Base-by-base conservation (phyloP, 1,284 basidiomycete species). In the Lentinus polychrous region DNA sequence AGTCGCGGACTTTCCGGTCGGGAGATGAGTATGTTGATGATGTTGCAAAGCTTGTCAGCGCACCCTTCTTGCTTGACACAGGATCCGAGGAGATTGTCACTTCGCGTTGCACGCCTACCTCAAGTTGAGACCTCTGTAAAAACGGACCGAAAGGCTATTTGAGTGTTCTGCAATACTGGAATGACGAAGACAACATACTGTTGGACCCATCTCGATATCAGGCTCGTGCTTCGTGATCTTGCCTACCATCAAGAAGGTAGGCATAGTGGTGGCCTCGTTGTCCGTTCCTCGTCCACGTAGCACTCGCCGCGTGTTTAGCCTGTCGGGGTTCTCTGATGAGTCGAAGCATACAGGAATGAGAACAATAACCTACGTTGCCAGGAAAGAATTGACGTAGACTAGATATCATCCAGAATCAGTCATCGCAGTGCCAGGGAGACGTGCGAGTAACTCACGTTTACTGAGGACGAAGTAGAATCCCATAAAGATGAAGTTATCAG, bases 341-440 rank as follows among this genome's bases (percentile, higher is more conserved):
- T 5, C 40, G 15, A 22, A 27, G 27, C 27, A 27, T 27, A 27
- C 4, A 27, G 27, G 4, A 18, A 31, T 15, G 50, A 39, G 17
- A 54, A 27, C 6, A 4, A 10, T 43, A 2, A 58, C 78, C 49
- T 58, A 83, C 79, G 83, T 80, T 48, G 81, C 79, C 57, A 85
- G 68, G 60, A 81, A 81, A 3, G 83, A 85, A 48, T 82, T 77
- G 1, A 75, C 78, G 56, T 84, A 86, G 24, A 84, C 83, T 85
- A 34, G 8, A 35, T 14, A 18, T 6, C 15, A 14, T 20, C 12
- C 23, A 8, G 6, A 6, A 15, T 31, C 42, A 43, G 24, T 4
- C 6, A 41, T 41, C 20, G 18, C 17, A 31, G 36, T 12, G 22
- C 35, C 7, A 33, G 27, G 15, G 14, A 36, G 18, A 32, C 23